Base-by-base conservation (phyloP, 768 basidiomycete genomes). In the Leucosporidium yakuticum region DNA sequence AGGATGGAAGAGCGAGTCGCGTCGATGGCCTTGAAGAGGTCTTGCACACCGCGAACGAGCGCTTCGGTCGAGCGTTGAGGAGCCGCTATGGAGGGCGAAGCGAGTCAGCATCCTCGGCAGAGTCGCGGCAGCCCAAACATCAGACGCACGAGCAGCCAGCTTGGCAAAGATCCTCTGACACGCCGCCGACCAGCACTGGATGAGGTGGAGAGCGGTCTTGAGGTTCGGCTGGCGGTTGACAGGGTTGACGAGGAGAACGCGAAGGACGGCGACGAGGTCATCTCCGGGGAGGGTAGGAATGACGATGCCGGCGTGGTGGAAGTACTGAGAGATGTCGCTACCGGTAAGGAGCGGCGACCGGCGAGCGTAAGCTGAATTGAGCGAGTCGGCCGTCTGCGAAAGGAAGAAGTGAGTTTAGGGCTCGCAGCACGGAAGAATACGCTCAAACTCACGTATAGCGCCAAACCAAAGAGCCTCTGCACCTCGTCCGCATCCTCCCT, bases 171-270 rank as follows among this genome's bases (percentile, higher is more conserved):
- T 27, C 36, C 67, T 21, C 56, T 68, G 67, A 12, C 60, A 54
- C 6, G 56, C 62, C n/a, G 29, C 50, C 8, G 56, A 31, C 67
- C 67, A 68, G 50, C 67, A 68, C 34, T 19, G 21, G 19, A 68
- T 12, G 0, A 68, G 57, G 23, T 68, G 67, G 49, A 51, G 34
- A 11, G 56, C 49, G 27, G 48, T 68, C 57, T 68, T 68, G 23
- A 68, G 50, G 27, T 25, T 31, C n/a, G 36, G 17, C 9, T 62
- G 31, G 20, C 21, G 36, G 9, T 4, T 9, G 5, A 49, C 39
- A 12, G 25, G 31, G 25, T 47, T 17, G n/a, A 62, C 1, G 31
- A 67, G 31, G 55, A 32, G 29, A 9, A 21, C 17, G 12, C 14
- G 51, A 23, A 60, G 19, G 47, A 60, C 32, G 25, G 47, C 29